phyloP scores from a whole-genome alignment of 495 filamentous ascomycete species.

The Pyrenula massariospora region DNA sequence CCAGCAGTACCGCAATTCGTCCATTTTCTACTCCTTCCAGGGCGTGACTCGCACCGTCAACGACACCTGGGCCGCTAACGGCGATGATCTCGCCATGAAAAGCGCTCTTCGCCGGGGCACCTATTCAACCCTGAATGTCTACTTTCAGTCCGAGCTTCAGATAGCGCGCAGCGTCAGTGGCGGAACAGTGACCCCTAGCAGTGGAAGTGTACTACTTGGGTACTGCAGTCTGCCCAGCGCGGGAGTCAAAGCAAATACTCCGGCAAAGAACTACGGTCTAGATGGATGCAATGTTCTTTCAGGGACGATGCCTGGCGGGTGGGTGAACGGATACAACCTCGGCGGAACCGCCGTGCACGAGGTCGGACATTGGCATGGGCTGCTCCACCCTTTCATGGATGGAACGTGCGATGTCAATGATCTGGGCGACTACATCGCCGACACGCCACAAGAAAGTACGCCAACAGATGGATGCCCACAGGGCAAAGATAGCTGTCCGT shows the following conservation, averaged over 20 bases:
- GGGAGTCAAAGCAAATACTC: slow-evolving; percentile 20
- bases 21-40: slow-evolving; percentile 45
- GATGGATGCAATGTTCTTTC: slow-evolving; percentile 45
- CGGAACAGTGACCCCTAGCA: not conserved
- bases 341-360: slow-evolving; percentile 43
- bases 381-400: slow-evolving; percentile 44
- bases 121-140: slow-evolving; percentile 38
- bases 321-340: slow-evolving; percentile 29
- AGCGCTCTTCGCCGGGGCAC: slow-evolving; percentile 43
- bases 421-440: slow-evolving; percentile 37
- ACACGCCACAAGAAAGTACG: slow-evolving; percentile 37
- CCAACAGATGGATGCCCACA: slow-evolving; percentile 39
- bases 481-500: slow-evolving; percentile 34
- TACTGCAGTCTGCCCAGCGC: slow-evolving; percentile 37
- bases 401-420: slow-evolving; percentile 27
- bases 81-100: slow-evolving; percentile 53
- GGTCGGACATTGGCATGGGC: slow-evolving; percentile 49
- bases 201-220: slow-evolving; percentile 23
- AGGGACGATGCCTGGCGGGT: slow-evolving; percentile 34
- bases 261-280: slow-evolving; percentile 25
- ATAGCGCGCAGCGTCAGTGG: slow-evolving; percentile 2
- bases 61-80: slow-evolving; percentile 52
- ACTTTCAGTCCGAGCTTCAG: slow-evolving; percentile 37
- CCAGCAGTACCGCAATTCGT: slow-evolving; percentile 26
- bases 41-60: slow-evolving; percentile 63